Conservation (phyloP, 1,139 yeast genomes). For the Candida sp. region DNA sequence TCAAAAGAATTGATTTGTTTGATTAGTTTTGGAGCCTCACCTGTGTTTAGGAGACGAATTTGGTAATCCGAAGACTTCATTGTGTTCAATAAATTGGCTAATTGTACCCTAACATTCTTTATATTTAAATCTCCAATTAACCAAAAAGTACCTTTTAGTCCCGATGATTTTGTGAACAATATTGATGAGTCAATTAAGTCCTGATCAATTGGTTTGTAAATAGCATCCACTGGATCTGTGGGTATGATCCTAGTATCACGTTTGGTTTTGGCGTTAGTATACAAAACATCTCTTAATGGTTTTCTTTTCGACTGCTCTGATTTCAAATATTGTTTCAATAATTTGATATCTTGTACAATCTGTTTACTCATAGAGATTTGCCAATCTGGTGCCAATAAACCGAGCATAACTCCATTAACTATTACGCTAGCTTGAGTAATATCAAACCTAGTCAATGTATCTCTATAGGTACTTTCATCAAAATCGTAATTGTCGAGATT, state of each 20-base stretch:
- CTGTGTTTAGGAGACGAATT: conserved; percentile 31
- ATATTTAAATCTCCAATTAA: conserved; percentile 53
- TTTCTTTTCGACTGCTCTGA: conserved; percentile 15
- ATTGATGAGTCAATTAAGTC: conserved; percentile 23
- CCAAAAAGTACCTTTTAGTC: conserved; percentile 41
- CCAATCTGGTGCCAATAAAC: conserved; percentile 33
- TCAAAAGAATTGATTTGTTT: conserved; percentile 6
- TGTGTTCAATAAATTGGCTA: conserved; percentile 27
- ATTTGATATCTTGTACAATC: conserved; percentile 32
- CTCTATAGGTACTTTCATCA: conserved; percentile 20
- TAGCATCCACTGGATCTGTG: conserved; percentile 24
- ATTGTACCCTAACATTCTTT: conserved; percentile 33
- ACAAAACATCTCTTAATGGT: conserved; percentile 27
- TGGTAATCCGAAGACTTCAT: conserved; percentile 29
- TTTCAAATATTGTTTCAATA: conserved; percentile 21
- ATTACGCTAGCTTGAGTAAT: conserved; percentile 52
- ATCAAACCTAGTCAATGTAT: conserved; percentile 29
- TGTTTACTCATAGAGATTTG: conserved; percentile 37
- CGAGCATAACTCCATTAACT: conserved; percentile 69
- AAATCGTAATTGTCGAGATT: conserved; percentile 15
- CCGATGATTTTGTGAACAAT: conserved; percentile 12
- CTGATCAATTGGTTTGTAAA: conserved; percentile 29
- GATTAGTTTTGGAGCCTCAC: conserved; percentile 8
- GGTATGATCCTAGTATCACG: conserved; percentile 37
- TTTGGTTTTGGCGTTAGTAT: conserved; percentile 26